These are phyloP conservation scores for Coemansia sp. DNA, from an alignment of 192 early-diverging fungal species.

Conservation along the genomic window DNA sequence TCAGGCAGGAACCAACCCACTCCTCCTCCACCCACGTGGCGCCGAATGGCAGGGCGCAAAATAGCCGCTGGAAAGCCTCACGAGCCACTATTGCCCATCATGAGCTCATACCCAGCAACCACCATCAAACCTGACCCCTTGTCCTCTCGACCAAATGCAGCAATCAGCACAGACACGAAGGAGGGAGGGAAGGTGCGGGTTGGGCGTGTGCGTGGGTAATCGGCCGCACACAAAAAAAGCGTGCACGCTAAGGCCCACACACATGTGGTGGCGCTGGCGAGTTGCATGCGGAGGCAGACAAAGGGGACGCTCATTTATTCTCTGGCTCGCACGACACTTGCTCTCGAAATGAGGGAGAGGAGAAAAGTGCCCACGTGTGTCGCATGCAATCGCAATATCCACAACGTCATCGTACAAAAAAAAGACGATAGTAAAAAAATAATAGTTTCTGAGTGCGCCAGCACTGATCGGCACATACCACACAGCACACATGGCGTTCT, in stretches of 20 bases:
- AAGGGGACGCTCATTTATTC: not conserved
- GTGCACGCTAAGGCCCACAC: not conserved
- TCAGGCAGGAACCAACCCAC: not conserved
- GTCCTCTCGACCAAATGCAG: constrained; percentile 8
- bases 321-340: not conserved
- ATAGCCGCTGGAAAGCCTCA: constrained; percentile 6
- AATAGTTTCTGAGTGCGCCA: not conserved
- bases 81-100: constrained; percentile 5
- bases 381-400: constrained; percentile 3
- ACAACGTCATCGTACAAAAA: not conserved
- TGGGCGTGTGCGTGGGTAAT: constrained; percentile 15
- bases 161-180: not conserved
- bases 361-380: not conserved
- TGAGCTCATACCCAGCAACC: not conserved
- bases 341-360: not conserved
- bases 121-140: not conserved
- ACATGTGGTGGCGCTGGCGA: constrained; percentile 1
- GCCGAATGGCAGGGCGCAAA: constrained; percentile 9
- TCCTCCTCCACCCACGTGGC: constrained; percentile 1
- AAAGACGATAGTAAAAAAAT: not conserved
- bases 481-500: not conserved
- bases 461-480: not conserved
- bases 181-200: no score
- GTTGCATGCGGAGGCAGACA: constrained; percentile 8
- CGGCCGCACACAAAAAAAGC: not conserved